Base-by-base conservation (phyloP, 306 rosid species). In the Sicyos edulis region DNA sequence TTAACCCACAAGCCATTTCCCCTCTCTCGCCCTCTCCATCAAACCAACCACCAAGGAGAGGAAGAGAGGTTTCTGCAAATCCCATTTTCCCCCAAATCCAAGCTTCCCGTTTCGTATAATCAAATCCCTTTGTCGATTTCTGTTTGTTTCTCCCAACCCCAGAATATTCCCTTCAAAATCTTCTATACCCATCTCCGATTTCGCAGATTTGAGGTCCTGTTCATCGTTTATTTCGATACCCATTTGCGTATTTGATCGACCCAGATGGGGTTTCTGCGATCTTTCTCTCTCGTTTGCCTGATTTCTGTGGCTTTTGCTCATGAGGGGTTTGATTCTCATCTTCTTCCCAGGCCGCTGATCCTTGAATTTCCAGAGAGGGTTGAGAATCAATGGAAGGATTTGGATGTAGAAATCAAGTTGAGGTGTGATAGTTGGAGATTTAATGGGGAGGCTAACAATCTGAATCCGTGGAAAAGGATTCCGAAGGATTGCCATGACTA, bases 381-480 rank as follows among this genome's bases (percentile, higher is more conserved):
- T 45, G 78, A 78, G 47, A 45, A 70, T 69, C 75, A 49, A 50
- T 62, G 73, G 37, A 72, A 62, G 45, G 84, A 77, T 6, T 2
- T 70, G 2, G 80, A 72, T 0, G 88, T 85, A 16, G 97, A 86
- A 51, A 19, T 68, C 11, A 59, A 8, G 52, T 56, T 84, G 55
- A 77, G 74, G 17, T 93, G 97, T 49, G 75, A 74, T 13, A 83
- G 97, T 65, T 93, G 99, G 99, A 85, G 99, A 73, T 79, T 93
- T 29, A 83, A 91, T 4, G 99, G 12, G 21, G 99, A 93, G 78
- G 85, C 97, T 3, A 93, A 93, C 70, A 93, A 93, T 53, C 67
- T 85, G 20, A 77, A 72, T 20, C 88, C 89, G 0, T 93, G 99
- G 99, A 87, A 68, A 72, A 83, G 78, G 15, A 81, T 88, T 26